Evolutionary conservation across 1,284 basidiomycete genomes (phyloP), one percentile per base, ranked within the genome.

Genomic region (Austroboletus novae-zelandiae): DNA sequence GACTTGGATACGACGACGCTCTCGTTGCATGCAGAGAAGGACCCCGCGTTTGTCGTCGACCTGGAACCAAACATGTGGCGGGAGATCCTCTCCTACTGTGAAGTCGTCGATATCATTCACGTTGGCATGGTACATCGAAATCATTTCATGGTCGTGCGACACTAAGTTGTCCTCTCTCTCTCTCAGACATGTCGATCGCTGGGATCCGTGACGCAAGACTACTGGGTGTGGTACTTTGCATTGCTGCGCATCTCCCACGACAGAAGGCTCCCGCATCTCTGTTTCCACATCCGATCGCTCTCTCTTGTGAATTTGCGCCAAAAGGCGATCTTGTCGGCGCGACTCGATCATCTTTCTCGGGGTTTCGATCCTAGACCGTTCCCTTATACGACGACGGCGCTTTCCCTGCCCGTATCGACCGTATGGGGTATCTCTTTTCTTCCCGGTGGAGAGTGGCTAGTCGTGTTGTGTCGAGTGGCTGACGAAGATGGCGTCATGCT

Each of bases 71-170:
- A 50, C 13, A 14, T 52, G 15, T 58, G 56, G 56, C 45, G 32
- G 31, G 50, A 50, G 36, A 58, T 57, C 40, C 49, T 57, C 9
- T 35, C 39, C 23, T 57, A 47, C 25, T 57, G 56, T n/a, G 56
- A 51, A 11, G 51, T 52, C 31, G 10, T 47, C 34, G 54, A 55
- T 23, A 55, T 55, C 25, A 17, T 53, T 15, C 53, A 43, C 7
- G 17, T 56, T 20, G 41, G 53, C 35, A 58, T 51, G 56, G 57
- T 57, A 44, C 40, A 18, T 32, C 51, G 7, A 7, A 17, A 6
- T 44, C 27, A 9, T 37, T 5, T 40, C 7, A 13, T 15, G 29
- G 27, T 39, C 5, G 15, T 2, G 14, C 10, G 17, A 25, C n/a
- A 5, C 31, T 43, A 40, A 56, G 25, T 9, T 7, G 25, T 27